A percentile compares a stretch with the other conserved stretches of the same genome.
Conservation (phyloP, 345 rosid genomes). For the Eucalyptus melliodora region DNA sequence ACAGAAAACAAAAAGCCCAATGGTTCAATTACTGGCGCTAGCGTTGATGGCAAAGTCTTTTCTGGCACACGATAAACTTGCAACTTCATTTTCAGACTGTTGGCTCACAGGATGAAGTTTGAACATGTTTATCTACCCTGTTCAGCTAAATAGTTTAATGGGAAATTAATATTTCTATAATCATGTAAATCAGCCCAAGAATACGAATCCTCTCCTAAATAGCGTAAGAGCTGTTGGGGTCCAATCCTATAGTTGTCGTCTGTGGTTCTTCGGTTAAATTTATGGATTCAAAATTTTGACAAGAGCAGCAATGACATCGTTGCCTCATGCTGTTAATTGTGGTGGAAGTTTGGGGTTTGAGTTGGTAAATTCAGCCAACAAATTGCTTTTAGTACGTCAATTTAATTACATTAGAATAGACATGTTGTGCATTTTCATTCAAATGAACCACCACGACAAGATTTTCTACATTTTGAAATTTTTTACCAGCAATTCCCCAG, state of each 20-base stretch:
- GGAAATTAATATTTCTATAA: neutral
- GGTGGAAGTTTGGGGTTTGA: neutral
- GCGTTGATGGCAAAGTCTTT: neutral
- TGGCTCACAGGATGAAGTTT: neutral
- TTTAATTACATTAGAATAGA: neutral
- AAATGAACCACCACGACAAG: neutral
- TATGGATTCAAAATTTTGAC: neutral
- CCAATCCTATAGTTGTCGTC: neutral
- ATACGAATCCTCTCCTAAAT: neutral
- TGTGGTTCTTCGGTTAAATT: neutral
- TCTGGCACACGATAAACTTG: neutral
- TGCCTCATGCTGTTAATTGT: neutral
- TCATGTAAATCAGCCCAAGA: neutral
- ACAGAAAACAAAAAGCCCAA: neutral
- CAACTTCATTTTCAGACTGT: neutral
- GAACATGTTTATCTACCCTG: neutral
- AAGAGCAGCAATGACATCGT: neutral
- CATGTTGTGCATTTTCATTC: neutral
- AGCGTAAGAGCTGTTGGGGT: neutral
- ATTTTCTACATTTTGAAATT: neutral
- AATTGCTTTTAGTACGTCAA: neutral
- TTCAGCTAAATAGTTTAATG: neutral
- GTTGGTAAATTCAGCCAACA: neutral
- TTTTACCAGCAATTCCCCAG: neutral
- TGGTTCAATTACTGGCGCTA: neutral